Percentiles rank a stretch among this genome's conserved stretches.
phyloP scores from a whole-genome alignment of 345 rosid species.

The Raphanus sativus region DNA sequence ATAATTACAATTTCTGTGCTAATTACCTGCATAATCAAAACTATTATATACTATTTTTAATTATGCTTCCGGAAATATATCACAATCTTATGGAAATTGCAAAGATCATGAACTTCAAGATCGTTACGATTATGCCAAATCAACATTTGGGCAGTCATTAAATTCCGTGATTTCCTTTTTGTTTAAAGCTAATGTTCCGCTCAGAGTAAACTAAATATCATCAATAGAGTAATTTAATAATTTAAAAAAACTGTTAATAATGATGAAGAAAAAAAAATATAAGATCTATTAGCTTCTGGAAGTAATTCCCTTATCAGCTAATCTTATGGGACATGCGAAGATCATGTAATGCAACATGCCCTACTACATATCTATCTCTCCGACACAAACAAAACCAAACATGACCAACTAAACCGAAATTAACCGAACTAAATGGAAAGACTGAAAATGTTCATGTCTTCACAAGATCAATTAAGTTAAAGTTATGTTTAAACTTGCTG shows the following conservation, averaged over 20 bases:
- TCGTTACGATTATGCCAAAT: neutral
- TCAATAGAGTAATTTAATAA: neutral
- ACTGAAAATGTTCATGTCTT: neutral
- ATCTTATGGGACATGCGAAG: conserved; percentile 2
- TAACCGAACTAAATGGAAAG: neutral
- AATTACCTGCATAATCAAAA: neutral
- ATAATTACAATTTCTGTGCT: neutral
- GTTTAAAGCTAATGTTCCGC: neutral
- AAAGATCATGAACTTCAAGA: neutral
- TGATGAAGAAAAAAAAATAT: neutral
- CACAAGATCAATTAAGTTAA: conserved; percentile 41
- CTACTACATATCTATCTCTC: neutral
- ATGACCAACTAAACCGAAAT: neutral
- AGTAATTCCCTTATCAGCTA: neutral
- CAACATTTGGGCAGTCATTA: neutral
- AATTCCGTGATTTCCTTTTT: neutral
- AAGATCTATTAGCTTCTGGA: neutral
- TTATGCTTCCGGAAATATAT: neutral
- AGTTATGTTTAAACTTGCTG: conserved; percentile 38
- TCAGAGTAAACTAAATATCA: neutral
- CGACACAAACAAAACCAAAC: neutral
- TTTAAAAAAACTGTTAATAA: neutral
- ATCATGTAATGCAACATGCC: neutral
- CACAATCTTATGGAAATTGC: neutral
- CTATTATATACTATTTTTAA: neutral